Evolutionary conservation across 169 alveolate species (phyloP).

Genomic region (Plasmodium ovale): DNA sequence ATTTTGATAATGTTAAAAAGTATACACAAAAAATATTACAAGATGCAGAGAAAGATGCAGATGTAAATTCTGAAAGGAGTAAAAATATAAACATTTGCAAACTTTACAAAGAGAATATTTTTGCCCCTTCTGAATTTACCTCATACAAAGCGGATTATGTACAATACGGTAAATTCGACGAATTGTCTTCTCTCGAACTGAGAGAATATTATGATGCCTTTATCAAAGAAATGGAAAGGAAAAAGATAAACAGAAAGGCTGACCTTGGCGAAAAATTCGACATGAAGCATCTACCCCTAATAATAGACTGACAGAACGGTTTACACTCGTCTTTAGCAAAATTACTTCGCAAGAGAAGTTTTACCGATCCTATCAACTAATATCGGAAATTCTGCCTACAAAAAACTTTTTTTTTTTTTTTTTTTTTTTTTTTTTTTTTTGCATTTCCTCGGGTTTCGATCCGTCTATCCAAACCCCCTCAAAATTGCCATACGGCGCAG

Average conservation of each 20-base stretch:
- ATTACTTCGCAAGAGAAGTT: no score
- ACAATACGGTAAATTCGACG: constrained; percentile 1
- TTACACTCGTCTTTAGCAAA: no score
- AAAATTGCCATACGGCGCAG: no score
- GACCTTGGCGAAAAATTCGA: constrained; percentile 18
- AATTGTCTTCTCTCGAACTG: background rate
- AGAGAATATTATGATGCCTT: constrained; percentile 35
- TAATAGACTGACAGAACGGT: constrained; percentile 17
- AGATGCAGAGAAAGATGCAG: constrained; percentile 34
- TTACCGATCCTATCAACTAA: no score
- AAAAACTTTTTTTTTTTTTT: no score
- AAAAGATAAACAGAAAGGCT: constrained; percentile 16
- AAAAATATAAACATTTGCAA: constrained; percentile 3
- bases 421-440: no score
- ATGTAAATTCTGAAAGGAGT: constrained; percentile 7
- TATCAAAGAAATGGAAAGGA: constrained; percentile 17
- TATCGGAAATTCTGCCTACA: no score
- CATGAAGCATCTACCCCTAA: constrained; percentile 30
- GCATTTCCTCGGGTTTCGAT: no score
- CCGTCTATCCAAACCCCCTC: no score
- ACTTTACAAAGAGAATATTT: background rate
- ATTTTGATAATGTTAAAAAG: constrained; percentile 71
- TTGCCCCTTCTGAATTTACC: constrained; percentile 15
- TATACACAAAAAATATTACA: constrained; percentile 43
- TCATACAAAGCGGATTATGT: background rate